Base-by-base conservation (phyloP, 1,139 yeast genomes). In the Debaryomyces udenii region DNA sequence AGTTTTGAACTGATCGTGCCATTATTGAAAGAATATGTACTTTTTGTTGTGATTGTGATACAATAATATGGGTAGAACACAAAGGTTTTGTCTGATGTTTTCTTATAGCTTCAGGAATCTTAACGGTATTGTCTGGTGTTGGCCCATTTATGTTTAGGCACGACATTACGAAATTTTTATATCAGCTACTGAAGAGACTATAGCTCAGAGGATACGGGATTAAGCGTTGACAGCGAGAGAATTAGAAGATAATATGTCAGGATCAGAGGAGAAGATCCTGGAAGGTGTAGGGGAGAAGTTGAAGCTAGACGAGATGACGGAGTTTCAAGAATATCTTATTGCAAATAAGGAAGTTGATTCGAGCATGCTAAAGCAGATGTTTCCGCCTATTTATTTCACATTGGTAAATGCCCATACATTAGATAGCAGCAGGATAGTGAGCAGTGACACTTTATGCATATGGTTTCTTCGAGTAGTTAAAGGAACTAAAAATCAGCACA, bases 361-460 rank as follows among this genome's bases (percentile, higher is more conserved):
- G 13, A 17, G 15, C 16, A 27, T 18, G 27, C 26, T 34, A 11
- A 24, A n/a, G 9, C 14, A 27, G 27, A 16, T 34, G 9, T 34
- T 26, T 27, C 29, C 37, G 9, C 6, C 14, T n/a, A 23, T 34
- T n/a, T 34, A 34, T 26, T 34, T 24, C 23, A 34, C 22, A n/a
- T 34, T 34, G 17, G 13, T 34, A 7, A 34, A 34, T 26, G 31
- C 29, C 3, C 16, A 34, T 11, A 24, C 38, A 9, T 31, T 28
- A 23, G 38, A 28, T 20, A 14, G 27, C 10, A 10, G 10, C n/a
- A n/a, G 81, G 41, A 64, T 78, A 0, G 30, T 70, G 1, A 68
- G 80, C 14, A 76, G 81, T 31, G 95, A 86, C 51, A 68, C 85
- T 0, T 54, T 86, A 29, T 68, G 87, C 1, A 70, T 87, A 1